A percentile compares a stretch with the other conserved stretches of the same genome.
phyloP scores from a whole-genome alignment of 192 early-diverging fungal species.

The Geranomyces variabilis region DNA sequence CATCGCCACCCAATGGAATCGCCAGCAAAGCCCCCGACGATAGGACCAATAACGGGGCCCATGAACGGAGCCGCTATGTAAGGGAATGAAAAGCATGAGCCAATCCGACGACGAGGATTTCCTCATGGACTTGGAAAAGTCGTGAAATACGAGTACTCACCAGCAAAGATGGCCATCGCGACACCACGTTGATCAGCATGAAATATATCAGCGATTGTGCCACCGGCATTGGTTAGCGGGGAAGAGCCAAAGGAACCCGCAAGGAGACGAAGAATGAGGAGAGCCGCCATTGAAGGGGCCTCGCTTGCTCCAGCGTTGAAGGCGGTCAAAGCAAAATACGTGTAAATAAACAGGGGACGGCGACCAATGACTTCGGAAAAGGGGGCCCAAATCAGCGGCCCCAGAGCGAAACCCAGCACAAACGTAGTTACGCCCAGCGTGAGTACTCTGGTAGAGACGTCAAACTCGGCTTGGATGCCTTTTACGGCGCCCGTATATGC shows the following conservation, averaged over 20 bases:
- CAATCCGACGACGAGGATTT: no score
- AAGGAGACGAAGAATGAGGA: not conserved
- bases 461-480: not conserved
- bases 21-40: constrained; percentile 11
- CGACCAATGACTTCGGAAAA: constrained; percentile 13
- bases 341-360: constrained; percentile 12
- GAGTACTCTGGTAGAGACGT: constrained; percentile 3
- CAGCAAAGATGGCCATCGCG: constrained; percentile 14
- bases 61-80: constrained; percentile 5
- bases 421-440: not conserved
- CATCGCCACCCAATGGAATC: constrained; percentile 8
- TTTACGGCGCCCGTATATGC: constrained; percentile 6
- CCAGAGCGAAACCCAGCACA: constrained; percentile 6
- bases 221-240: constrained; percentile 8
- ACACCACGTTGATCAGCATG: constrained; percentile 7
- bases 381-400: constrained; percentile 9
- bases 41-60: constrained; percentile 9
- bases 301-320: constrained; percentile 13
- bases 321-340: constrained; percentile 4
- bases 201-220: constrained; percentile 11
- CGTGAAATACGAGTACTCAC: constrained; percentile 1
- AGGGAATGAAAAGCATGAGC: not conserved
- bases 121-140: no score
- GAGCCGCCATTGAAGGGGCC: constrained; percentile 1
- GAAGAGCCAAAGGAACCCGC: constrained; percentile 12